phyloP scores from a whole-genome alignment of 2,329 filamentous ascomycete genomes.

The Colletotrichum sp. region DNA sequence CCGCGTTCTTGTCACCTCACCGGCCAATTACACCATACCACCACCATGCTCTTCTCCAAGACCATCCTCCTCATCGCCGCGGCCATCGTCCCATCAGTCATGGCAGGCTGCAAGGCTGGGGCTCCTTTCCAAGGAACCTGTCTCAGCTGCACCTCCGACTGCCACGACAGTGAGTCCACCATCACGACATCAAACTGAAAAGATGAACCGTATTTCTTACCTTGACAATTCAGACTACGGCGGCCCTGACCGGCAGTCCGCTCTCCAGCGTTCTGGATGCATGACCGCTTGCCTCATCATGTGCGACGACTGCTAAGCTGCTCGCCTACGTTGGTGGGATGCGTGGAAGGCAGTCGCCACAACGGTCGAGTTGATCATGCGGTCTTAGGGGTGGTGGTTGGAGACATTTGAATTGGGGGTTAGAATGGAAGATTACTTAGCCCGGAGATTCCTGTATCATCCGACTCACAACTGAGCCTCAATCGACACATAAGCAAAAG shows the following conservation, averaged over 20 bases:
- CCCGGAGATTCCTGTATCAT: not conserved
- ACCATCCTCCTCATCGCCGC: not conserved
- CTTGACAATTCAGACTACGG: not conserved
- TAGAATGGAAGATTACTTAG: fast-evolving
- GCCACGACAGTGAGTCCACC: not conserved
- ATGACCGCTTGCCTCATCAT: not conserved
- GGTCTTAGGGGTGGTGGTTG: not conserved
- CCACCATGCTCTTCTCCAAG: not conserved
- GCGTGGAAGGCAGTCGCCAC: not conserved
- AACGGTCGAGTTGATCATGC: not conserved
- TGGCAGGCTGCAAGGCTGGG: not conserved
- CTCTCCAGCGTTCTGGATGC: not conserved
- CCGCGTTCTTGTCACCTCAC: not conserved
- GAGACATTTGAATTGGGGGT: not conserved
- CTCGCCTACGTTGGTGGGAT: not conserved
- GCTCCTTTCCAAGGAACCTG: not conserved
- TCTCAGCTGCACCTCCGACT: not conserved
- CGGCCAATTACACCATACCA: not conserved
- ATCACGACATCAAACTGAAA: fast-evolving
- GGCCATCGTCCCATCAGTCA: not conserved
- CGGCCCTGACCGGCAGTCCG: not conserved
- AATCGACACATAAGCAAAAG: not conserved
- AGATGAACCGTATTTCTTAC: fast-evolving
- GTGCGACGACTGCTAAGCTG: not conserved
- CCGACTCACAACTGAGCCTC: fast-evolving